phyloP scores from a whole-genome alignment of 2,329 filamentous ascomycete species.

The Trichoderma sp. region DNA sequence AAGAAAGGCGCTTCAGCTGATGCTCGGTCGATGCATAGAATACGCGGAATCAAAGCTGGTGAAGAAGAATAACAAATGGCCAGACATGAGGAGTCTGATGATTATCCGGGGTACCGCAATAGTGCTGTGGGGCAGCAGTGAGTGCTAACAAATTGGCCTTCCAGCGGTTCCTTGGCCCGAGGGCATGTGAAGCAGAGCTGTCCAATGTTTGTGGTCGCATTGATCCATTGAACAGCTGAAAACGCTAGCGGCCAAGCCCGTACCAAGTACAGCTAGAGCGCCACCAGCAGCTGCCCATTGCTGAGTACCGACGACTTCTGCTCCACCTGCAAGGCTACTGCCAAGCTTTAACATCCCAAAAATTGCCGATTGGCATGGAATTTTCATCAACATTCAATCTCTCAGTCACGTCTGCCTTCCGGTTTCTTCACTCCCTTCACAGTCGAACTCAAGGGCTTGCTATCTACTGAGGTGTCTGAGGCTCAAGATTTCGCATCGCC shows the following conservation, averaged over 20 bases:
- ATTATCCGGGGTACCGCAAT: conserved; percentile 15
- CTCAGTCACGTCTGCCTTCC: background rate
- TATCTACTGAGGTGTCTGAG: background rate
- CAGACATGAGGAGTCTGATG: conserved; percentile 11
- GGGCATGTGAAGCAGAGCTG: conserved; percentile 11
- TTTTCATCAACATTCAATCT: background rate
- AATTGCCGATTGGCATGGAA: background rate
- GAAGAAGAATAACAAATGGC: background rate
- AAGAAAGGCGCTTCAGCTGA: background rate
- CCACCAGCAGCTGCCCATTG: background rate
- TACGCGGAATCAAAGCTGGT: background rate
- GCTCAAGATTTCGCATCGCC: background rate
- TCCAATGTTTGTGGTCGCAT: background rate
- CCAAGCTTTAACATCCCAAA: background rate
- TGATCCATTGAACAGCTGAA: background rate
- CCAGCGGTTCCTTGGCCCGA: conserved; percentile 3
- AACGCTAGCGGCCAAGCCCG: background rate
- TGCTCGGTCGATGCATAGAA: background rate
- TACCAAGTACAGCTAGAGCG: background rate
- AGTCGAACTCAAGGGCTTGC: background rate
- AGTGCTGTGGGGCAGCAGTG: conserved; percentile 13
- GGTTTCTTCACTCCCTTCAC: background rate
- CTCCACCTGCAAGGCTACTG: conserved; percentile 22
- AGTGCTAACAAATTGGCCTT: background rate
- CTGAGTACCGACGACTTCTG: background rate